A percentile compares a stretch with the other conserved stretches of the same genome.
Conservation (phyloP, 352 stramenopile genomes). For the Pythium insidiosum region DNA sequence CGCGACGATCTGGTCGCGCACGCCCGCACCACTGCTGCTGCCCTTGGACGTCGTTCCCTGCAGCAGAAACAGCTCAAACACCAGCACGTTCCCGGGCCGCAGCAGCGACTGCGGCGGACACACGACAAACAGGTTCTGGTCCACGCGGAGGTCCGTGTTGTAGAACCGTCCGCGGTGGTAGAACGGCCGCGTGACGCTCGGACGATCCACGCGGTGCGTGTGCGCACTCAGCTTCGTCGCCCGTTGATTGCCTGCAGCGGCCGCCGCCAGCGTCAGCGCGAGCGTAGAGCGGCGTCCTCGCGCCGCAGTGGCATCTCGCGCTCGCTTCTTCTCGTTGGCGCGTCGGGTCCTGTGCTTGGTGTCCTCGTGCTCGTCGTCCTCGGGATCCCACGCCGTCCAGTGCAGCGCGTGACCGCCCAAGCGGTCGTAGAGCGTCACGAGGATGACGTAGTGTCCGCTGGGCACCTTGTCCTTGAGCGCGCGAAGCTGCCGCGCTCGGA, state of each 20-base stretch:
- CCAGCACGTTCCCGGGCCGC: constrained; percentile 40
- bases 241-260: too few relatives aligned
- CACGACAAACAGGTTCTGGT: constrained; percentile 78
- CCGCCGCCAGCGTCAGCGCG: too few relatives aligned
- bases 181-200: constrained; percentile 68
- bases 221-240: too few relatives aligned
- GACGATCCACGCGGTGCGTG: constrained; percentile 6
- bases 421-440: constrained; percentile 81
- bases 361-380: constrained; percentile 12
- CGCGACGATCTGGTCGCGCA: constrained; percentile 65
- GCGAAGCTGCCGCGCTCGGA: constrained; percentile 51
- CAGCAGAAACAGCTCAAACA: constrained; percentile 42
- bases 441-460: constrained; percentile 65
- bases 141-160: constrained; percentile 67
- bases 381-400: constrained; percentile 63
- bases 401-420: constrained; percentile 72
- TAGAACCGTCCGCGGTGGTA: constrained; percentile 77
- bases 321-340: too few relatives aligned
- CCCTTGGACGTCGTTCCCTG: neutral
- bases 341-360: neutral
- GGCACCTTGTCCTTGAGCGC: constrained; percentile 84
- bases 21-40: too few relatives aligned
- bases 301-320: too few relatives aligned
- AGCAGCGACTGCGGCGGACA: constrained; percentile 55
- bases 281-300: too few relatives aligned